phyloP scores from a whole-genome alignment of 177 flowering plant species.

The Telopea speciosissima region DNA sequence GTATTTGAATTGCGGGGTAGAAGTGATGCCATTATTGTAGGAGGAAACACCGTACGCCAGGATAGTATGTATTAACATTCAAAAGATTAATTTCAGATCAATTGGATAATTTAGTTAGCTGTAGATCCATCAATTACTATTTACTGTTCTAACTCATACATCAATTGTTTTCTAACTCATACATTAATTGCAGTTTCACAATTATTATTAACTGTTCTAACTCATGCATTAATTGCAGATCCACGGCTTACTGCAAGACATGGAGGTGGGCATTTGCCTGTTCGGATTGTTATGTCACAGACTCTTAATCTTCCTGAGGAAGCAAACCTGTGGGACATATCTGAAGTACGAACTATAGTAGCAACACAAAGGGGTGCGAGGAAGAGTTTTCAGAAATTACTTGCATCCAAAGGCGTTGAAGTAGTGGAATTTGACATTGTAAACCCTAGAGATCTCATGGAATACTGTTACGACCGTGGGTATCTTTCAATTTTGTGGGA shows the following conservation, averaged over 20 bases:
- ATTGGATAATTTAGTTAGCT: conserved; percentile 3
- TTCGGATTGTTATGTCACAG: conserved; percentile 81
- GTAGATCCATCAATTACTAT: neutral
- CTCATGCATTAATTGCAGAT: conserved; percentile 41
- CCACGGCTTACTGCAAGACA: conserved; percentile 89
- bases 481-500: conserved; percentile 89
- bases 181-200: conserved; percentile 61
- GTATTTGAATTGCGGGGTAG: conserved; percentile 87
- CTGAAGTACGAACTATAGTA: conserved; percentile 83
- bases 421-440: conserved; percentile 92
- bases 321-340: conserved; percentile 82
- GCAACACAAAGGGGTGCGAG: conserved; percentile 92
- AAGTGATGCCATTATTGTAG: conserved; percentile 91
- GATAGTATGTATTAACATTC: conserved; percentile 51
- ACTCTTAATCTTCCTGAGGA: conserved; percentile 90
- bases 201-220: conserved; percentile 3
- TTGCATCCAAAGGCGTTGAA: conserved; percentile 95
- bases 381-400: conserved; percentile 73
- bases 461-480: conserved; percentile 82
- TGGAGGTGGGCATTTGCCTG: conserved; percentile 86
- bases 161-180: conserved; percentile 2
- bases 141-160: conserved; percentile 5
- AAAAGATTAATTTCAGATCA: neutral
- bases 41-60: conserved; percentile 93
- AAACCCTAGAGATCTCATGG: conserved; percentile 82